Evolutionary conservation across 345 rosid species (phyloP).

Genomic region (Garcia nutans): DNA sequence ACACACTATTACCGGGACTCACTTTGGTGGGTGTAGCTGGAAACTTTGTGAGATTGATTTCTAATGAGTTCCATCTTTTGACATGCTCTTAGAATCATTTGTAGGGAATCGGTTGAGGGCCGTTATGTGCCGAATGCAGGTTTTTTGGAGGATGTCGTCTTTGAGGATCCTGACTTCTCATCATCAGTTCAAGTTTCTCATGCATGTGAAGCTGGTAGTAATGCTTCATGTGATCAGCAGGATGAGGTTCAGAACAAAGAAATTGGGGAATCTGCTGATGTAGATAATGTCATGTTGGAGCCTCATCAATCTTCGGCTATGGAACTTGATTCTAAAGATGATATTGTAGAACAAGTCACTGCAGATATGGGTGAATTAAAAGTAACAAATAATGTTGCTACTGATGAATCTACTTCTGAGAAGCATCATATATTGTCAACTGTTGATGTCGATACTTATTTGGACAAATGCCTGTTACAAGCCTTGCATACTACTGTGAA

Average conservation of each 20-base stretch:
- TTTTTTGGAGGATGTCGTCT: slow-evolving; percentile 72
- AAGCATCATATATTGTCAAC: slow-evolving; percentile 46
- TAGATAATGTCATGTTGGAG: slow-evolving; percentile 16
- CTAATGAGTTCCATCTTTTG: slow-evolving; percentile 11
- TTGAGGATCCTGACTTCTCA: slow-evolving; percentile 64
- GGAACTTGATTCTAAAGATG: slow-evolving; percentile 32
- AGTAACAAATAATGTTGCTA: slow-evolving; percentile 37
- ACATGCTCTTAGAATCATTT: slow-evolving; percentile 31
- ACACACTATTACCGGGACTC: slow-evolving; percentile 76
- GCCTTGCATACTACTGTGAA: slow-evolving; percentile 81
- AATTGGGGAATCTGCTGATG: slow-evolving; percentile 30
- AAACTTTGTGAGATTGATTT: slow-evolving; percentile 17
- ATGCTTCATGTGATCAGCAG: slow-evolving; percentile 32
- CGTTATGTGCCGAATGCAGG: slow-evolving; percentile 81
- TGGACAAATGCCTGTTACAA: slow-evolving; percentile 91
- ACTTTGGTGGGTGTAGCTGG: slow-evolving; percentile 56
- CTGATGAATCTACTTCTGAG: slow-evolving; percentile 41
- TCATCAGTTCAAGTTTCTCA: slow-evolving; percentile 40
- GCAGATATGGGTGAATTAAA: slow-evolving; percentile 45
- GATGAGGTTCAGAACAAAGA: slow-evolving; percentile 30
- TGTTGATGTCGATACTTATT: slow-evolving; percentile 71
- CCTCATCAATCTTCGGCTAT: slow-evolving; percentile 23
- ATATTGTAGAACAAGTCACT: slow-evolving; percentile 31
- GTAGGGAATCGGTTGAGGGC: slow-evolving; percentile 81
- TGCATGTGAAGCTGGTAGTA: slow-evolving; percentile 41